Evolutionary conservation across 805 yeast species (phyloP), one percentile per base, ranked within the genome.

Genomic region (Maudiozyma bulderi): DNA sequence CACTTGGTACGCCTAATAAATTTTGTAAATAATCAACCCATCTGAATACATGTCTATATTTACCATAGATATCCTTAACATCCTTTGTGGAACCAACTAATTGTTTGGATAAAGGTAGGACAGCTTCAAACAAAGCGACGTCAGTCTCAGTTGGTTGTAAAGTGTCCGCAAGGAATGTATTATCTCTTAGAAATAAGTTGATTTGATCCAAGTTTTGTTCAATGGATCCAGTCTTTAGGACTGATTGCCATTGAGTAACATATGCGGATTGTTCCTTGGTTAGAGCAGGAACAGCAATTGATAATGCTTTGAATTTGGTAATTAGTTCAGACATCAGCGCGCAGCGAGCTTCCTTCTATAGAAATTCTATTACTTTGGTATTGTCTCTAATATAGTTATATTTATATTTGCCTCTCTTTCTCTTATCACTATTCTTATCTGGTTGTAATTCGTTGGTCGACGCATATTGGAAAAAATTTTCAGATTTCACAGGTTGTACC

Each of bases 21-120:
- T 82, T 78, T 72, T 93, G 98, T 51, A 93, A 70, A 57, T 86
- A 77, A 60, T 90, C 97, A 28, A 80, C 78, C 98, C 98, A 93
- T 76, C 99, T 84, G 52, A 88, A 70, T 51, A 91, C 74, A 68
- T 91, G 97, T 76, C 97, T 85, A 66, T 73, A 73, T 44, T 74
- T 68, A 44, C 82, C 80, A 55, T 81, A 69, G 40, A 81, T 78
- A 35, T 77, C 81, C 43, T 65, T 57, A 44, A 64, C 57, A 48
- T 64, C 69, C 51, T 66, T 65, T 10, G 66, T 67, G 30, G 78
- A 67, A 9, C 78, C 64, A 28, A 76, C 68, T 77, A 86, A 78
- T 52, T 73, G 68, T 47, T 72, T 70, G 39, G 84, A 79, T 39
- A 78, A 52, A 44, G 89, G 85, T 59, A 80, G 71, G 37, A 82